phyloP scores from a whole-genome alignment of 2,329 filamentous ascomycete species.

The Aureobasidium subglaciale region DNA sequence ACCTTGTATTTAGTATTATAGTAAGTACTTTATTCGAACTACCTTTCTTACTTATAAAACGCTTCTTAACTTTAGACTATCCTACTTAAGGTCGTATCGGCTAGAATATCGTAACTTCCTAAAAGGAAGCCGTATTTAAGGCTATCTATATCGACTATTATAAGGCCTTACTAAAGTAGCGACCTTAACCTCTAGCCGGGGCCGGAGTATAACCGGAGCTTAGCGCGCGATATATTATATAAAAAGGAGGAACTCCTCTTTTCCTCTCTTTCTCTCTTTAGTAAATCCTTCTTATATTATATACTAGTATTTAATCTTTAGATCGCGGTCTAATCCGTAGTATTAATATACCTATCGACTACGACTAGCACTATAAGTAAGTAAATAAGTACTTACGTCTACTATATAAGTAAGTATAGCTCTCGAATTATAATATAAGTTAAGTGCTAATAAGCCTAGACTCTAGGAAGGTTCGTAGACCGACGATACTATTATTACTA shows the following conservation, averaged over 20 bases:
- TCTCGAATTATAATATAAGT: constrained; percentile 22
- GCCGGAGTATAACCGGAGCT: too few relatives aligned
- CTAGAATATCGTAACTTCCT: constrained; percentile 61
- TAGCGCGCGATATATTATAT: too few relatives aligned
- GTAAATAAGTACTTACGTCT: constrained; percentile 57
- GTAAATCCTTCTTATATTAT: too few relatives aligned
- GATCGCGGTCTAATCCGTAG: too few relatives aligned
- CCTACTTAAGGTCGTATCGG: constrained; percentile 54
- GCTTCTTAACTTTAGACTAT: constrained; percentile 57
- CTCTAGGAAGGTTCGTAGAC: constrained; percentile 49
- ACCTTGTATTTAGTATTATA: constrained; percentile 56
- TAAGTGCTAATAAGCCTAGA: background rate
- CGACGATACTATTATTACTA: constrained; percentile 49
- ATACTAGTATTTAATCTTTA: too few relatives aligned
- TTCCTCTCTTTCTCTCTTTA: too few relatives aligned
- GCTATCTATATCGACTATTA: constrained; percentile 54
- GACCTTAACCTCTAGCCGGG: too few relatives aligned
- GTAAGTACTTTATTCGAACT: constrained; percentile 57
- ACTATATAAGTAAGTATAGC: constrained; percentile 46
- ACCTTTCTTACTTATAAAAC: constrained; percentile 54
- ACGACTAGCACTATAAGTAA: constrained; percentile 55
- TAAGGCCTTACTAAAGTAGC: too few relatives aligned
- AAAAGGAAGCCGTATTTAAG: constrained; percentile 57
- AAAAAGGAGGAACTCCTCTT: too few relatives aligned
- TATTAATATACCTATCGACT: constrained; percentile 50